A percentile compares a stretch with the other conserved stretches of the same genome.
Conservation (phyloP, 2,329 filamentous ascomycete species). For the Chlorencoelia australis region DNA sequence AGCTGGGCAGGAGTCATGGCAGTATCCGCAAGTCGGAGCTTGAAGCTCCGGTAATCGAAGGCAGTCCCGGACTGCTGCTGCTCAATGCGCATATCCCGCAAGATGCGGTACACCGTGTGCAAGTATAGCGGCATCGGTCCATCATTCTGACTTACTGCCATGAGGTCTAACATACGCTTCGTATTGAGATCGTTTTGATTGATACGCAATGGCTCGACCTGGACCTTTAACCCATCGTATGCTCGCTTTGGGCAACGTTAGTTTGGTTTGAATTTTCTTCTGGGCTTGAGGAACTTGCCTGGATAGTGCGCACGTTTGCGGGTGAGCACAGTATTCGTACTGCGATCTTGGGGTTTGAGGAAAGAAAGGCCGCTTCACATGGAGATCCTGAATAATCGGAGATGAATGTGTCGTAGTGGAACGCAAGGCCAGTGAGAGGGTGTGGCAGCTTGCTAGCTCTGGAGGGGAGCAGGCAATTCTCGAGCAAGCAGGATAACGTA, state of each 20-base stretch:
- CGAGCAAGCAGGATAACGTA: constrained; percentile 47
- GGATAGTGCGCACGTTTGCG: constrained; percentile 34
- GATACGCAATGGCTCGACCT: constrained; percentile 36
- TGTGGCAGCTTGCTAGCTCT: constrained; percentile 33
- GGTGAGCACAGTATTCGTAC: constrained; percentile 42
- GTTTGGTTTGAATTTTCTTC: too few relatives aligned
- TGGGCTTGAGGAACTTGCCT: constrained; percentile 11
- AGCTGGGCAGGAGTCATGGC: constrained; percentile 40
- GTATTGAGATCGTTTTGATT: constrained; percentile 38
- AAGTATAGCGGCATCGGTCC: constrained; percentile 39
- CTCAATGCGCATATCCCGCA: constrained; percentile 38
- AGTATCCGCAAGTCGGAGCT: constrained; percentile 21
- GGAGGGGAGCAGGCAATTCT: constrained; percentile 32
- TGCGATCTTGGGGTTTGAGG: constrained; percentile 33
- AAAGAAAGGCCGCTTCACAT: constrained; percentile 47
- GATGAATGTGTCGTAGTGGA: constrained; percentile 43
- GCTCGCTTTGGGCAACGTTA: background rate
- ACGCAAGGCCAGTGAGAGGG: constrained; percentile 42
- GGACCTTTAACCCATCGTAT: constrained; percentile 22
- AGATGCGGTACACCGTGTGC: constrained; percentile 35
- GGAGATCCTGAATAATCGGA: constrained; percentile 22
- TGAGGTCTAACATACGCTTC: constrained; percentile 40
- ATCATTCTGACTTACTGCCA: constrained; percentile 35
- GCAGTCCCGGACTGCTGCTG: constrained; percentile 21
- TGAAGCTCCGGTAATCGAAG: constrained; percentile 37